phyloP scores from a whole-genome alignment of 2,329 filamentous ascomycete species.

The Incumbomyces delicatus region DNA sequence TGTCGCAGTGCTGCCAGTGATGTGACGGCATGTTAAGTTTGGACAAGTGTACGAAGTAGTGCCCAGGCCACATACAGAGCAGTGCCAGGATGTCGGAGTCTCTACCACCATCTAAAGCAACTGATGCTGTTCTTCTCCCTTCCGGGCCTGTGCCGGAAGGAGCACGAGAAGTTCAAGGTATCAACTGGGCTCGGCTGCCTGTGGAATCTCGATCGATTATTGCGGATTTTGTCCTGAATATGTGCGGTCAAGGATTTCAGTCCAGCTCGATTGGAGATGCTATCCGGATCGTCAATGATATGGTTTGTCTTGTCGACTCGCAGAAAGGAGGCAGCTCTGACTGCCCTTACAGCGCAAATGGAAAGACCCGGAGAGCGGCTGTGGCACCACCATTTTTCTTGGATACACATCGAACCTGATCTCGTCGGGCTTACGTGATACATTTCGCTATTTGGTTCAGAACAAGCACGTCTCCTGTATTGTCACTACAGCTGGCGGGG shows the following conservation, averaged over 20 bases:
- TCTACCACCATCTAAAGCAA: conserved; percentile 51
- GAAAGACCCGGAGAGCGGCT: conserved; percentile 67
- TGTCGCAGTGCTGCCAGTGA: no score
- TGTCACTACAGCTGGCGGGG: conserved; percentile 87
- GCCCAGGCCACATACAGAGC: not conserved
- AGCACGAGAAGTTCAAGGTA: conserved; percentile 72
- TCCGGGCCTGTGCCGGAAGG: conserved; percentile 72
- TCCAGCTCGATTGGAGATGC: conserved; percentile 75
- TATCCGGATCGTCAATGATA: conserved; percentile 84
- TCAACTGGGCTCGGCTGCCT: conserved; percentile 81
- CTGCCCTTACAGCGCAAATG: conserved; percentile 55
- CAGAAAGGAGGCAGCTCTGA: conserved; percentile 10
- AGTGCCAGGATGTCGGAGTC: conserved; percentile 13
- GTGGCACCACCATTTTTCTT: conserved; percentile 85
- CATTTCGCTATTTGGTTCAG: conserved; percentile 83
- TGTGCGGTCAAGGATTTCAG: conserved; percentile 80
- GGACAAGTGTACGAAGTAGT: no score
- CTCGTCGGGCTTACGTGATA: conserved; percentile 85
- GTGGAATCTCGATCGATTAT: conserved; percentile 66
- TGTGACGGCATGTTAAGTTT: no score
- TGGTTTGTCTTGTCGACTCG: conserved; percentile 50
- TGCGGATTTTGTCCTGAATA: conserved; percentile 69
- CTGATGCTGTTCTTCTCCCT: conserved; percentile 72
- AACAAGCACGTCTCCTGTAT: conserved; percentile 87
- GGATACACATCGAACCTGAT: conserved; percentile 98